A percentile compares a stretch with the other conserved stretches of the same genome.
phyloP scores from a whole-genome alignment of 352 stramenopile species.

The Pythium monospermum region DNA sequence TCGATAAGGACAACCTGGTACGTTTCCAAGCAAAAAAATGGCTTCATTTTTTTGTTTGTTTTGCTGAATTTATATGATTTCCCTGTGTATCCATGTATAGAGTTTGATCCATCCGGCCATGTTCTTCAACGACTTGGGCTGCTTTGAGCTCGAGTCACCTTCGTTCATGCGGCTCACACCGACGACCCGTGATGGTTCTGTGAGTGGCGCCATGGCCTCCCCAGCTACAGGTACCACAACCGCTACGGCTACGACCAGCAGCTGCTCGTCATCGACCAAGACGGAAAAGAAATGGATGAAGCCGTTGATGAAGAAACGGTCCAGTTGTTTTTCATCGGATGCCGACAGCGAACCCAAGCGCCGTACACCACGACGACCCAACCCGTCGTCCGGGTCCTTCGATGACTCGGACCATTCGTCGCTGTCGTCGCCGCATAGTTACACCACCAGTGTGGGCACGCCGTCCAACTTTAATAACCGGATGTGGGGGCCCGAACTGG shows the following conservation, averaged over 20 bases:
- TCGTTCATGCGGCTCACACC: conserved; percentile 50
- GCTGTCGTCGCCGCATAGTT: conserved; percentile 27
- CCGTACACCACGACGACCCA: conserved; percentile 53
- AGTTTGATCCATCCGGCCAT: conserved; percentile 33
- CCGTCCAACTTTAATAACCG: conserved; percentile 57
- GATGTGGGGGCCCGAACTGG: conserved; percentile 62
- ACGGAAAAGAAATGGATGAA: conserved; percentile 27
- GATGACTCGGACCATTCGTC: conserved; percentile 49
- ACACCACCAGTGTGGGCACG: conserved; percentile 56
- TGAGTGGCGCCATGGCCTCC: background rate
- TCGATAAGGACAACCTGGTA: conserved; percentile 24
- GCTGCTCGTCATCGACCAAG: background rate
- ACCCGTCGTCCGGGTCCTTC: conserved; percentile 48
- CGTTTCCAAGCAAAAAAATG: conserved; percentile 1
- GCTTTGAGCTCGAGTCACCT: conserved; percentile 69
- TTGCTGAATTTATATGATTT: background rate
- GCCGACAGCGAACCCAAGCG: conserved; percentile 50
- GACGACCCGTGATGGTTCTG: conserved; percentile 18
- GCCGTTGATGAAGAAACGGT: conserved; percentile 59
- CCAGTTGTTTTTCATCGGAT: conserved; percentile 49
- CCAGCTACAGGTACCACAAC: no score
- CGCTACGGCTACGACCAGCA: no score
- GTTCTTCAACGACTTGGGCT: conserved; percentile 54
- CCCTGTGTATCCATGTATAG: conserved; percentile 5
- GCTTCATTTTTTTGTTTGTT: background rate